Evolutionary conservation across 1,139 yeast species (phyloP).

Genomic region (Diutina neorugosa): DNA sequence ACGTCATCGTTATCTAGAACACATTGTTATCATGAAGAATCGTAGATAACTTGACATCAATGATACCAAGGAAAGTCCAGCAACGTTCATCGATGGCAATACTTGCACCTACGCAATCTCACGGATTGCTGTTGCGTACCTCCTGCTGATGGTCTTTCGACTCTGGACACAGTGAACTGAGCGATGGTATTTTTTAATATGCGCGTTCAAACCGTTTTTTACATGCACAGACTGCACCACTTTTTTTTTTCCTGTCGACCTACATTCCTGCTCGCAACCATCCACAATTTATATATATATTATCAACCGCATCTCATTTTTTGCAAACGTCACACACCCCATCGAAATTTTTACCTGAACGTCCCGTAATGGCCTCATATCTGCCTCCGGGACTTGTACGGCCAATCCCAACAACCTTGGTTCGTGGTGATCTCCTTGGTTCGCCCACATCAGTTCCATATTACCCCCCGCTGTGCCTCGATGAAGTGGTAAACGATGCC

Average conservation of each 20-base stretch:
- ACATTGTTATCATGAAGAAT: not conserved
- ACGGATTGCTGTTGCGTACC: not conserved
- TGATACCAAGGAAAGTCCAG: no score
- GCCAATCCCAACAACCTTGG: not conserved
- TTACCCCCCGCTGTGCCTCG: conserved; percentile 7
- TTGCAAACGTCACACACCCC: not conserved
- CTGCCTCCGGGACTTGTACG: not conserved
- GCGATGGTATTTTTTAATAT: not conserved
- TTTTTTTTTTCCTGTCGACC: not conserved
- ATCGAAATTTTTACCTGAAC: not conserved
- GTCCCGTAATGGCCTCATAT: not conserved
- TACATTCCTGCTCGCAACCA: not conserved
- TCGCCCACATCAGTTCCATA: not conserved
- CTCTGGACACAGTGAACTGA: not conserved
- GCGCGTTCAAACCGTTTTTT: not conserved
- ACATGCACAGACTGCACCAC: not conserved
- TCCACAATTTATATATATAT: not conserved
- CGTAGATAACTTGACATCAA: not conserved
- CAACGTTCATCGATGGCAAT: no score
- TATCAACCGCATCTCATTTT: not conserved
- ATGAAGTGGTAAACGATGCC: conserved; percentile 14
- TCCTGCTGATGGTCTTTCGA: not conserved
- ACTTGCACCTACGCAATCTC: not conserved
- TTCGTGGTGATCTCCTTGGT: not conserved
- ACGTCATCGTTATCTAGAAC: not conserved